A percentile compares a stretch with the other conserved stretches of the same genome.
Conservation (phyloP, 2,329 filamentous ascomycete genomes). For the Pseudocercospora fijiensis region DNA sequence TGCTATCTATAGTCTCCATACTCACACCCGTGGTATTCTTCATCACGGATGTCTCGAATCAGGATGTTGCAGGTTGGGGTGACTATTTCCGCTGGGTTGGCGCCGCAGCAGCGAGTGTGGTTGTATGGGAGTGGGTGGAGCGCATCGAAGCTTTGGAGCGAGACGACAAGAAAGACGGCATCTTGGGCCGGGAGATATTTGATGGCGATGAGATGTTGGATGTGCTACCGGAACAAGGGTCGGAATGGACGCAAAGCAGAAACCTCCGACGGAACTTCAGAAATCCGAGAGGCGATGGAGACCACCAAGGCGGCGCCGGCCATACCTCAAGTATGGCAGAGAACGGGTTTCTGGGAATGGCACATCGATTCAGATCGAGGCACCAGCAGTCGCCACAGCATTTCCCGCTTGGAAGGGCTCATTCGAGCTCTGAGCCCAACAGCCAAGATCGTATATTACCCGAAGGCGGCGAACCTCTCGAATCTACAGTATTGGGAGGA, state of each 20-base stretch:
- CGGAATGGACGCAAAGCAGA: conserved; percentile 51
- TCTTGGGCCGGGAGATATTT: conserved; percentile 85
- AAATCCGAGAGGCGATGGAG: conserved; percentile 37
- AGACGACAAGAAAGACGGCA: conserved; percentile 91
- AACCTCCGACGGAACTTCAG: conserved; percentile 37
- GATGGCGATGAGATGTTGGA: conserved; percentile 93
- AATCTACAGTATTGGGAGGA: conserved; percentile 16
- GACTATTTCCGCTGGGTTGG: conserved; percentile 97
- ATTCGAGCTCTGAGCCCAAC: conserved; percentile 28
- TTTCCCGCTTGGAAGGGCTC: conserved; percentile 37
- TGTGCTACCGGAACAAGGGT: conserved; percentile 58
- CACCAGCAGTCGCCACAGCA: conserved; percentile 31
- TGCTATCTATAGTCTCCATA: conserved; percentile 76
- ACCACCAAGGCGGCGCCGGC: conserved; percentile 25
- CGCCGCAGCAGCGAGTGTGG: conserved; percentile 88
- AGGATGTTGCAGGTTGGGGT: conserved; percentile 85
- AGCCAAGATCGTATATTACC: conserved; percentile 11
- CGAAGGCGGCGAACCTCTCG: conserved; percentile 2
- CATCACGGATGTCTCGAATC: conserved; percentile 82
- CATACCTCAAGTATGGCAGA: conserved; percentile 31
- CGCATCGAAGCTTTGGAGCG: conserved; percentile 88
- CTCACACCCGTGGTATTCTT: conserved; percentile 91
- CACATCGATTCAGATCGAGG: conserved; percentile 31
- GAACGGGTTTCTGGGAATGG: conserved; percentile 29
- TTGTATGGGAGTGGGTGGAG: conserved; percentile 98